phyloP scores from a whole-genome alignment of 768 basidiomycete species.

The Leccinum sublutescens region DNA sequence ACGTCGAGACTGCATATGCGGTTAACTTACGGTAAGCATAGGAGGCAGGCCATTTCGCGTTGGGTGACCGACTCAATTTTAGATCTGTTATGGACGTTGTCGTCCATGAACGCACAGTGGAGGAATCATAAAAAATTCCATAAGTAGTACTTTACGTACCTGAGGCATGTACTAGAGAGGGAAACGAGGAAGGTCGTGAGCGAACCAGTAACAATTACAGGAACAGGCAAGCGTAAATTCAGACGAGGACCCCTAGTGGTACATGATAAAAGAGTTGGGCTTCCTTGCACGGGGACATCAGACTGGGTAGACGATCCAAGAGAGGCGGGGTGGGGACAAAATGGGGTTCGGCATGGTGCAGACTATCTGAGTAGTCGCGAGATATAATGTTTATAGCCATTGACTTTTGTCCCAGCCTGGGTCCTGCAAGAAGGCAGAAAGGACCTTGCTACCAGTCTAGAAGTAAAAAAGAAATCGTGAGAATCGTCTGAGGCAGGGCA shows the following conservation, averaged over 20 bases:
- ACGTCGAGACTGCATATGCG: constrained; percentile 68
- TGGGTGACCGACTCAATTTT: constrained; percentile 4
- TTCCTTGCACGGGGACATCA: constrained; percentile 9
- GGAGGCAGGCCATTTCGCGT: background rate
- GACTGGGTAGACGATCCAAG: constrained; percentile 2
- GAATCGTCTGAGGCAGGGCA: background rate
- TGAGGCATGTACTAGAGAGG: constrained; percentile 6
- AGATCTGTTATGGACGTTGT: constrained; percentile 78
- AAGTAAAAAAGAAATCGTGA: background rate
- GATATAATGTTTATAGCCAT: constrained; percentile 53
- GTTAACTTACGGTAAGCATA: constrained; percentile 66
- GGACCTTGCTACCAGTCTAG: constrained; percentile 95
- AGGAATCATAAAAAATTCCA: constrained; percentile 4
- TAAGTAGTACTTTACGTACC: constrained; percentile 17
- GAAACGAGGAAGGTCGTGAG: constrained; percentile 10
- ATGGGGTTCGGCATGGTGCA: background rate
- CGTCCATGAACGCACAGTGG: constrained; percentile 49
- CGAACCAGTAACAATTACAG: constrained; percentile 22
- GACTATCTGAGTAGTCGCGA: background rate
- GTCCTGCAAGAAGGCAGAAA: constrained; percentile 93
- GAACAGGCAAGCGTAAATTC: constrained; percentile 12
- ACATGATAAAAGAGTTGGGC: constrained; percentile 16
- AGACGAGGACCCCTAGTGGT: constrained; percentile 17
- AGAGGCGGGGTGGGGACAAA: background rate
- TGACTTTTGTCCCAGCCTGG: constrained; percentile 86